Evolutionary conservation across 345 rosid species (phyloP).

Genomic region (Acer negundo): DNA sequence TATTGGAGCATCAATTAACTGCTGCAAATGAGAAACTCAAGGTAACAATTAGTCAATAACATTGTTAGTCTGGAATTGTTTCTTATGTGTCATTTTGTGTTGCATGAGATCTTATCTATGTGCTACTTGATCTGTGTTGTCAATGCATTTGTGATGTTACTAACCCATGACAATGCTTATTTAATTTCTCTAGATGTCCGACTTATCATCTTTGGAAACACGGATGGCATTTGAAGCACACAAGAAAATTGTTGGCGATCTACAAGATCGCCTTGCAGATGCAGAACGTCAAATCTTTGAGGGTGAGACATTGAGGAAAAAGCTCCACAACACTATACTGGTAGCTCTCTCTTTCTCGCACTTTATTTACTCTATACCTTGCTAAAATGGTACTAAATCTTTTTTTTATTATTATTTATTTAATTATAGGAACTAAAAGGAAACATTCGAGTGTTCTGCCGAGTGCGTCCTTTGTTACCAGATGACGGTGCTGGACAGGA

Average conservation of each 20-base stretch:
- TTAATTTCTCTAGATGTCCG: conserved; percentile 48
- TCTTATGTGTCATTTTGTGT: neutral
- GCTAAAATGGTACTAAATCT: neutral
- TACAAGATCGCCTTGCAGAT: conserved; percentile 63
- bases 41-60: conserved; percentile 56
- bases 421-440: conserved; percentile 83
- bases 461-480: conserved; percentile 84
- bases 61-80: neutral
- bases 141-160: neutral
- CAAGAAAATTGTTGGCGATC: conserved; percentile 34
- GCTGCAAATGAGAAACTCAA: conserved; percentile 79
- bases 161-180: neutral
- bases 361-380: neutral
- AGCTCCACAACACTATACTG: conserved; percentile 84
- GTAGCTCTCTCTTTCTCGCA: conserved; percentile 31
- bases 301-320: conserved; percentile 81
- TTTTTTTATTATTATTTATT: neutral
- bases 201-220: conserved; percentile 54
- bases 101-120: neutral
- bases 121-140: too few species aligned
- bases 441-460: conserved; percentile 92
- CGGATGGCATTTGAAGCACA: conserved; percentile 59
- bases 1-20: conserved; percentile 59
- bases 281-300: conserved; percentile 62
- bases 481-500: conserved; percentile 71